Percentiles rank a stretch among this genome's conserved stretches.
These are phyloP conservation scores for Zychaea mexicana DNA, from an alignment of 371 early-diverging fungal species.

Conservation along the genomic window DNA sequence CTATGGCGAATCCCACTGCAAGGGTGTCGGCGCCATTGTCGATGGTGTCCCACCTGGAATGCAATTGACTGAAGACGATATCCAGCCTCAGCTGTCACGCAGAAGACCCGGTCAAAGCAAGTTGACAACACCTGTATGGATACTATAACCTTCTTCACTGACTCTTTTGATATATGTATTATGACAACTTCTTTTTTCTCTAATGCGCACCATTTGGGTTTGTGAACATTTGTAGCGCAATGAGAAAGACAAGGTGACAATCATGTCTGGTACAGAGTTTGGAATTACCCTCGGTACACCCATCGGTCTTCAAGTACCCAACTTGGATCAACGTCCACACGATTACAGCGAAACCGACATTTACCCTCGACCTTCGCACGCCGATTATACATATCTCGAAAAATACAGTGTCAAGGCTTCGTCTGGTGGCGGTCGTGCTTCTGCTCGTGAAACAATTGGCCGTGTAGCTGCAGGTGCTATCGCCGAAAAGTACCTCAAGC, in stretches of 20 bases:
- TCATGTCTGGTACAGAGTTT: slow-evolving; percentile 92
- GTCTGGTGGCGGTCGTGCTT: slow-evolving; percentile 93
- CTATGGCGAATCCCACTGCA: slow-evolving; percentile 98
- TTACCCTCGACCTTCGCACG: slow-evolving; percentile 94
- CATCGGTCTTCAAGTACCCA: slow-evolving; percentile 89
- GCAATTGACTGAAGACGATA: slow-evolving; percentile 84
- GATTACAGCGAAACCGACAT: slow-evolving; percentile 95
- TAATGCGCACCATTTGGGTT: not conserved
- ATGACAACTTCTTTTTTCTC: not conserved
- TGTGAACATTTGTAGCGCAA: too few relatives aligned
- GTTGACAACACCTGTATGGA: slow-evolving; percentile 91
- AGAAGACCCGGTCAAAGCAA: slow-evolving; percentile 95
- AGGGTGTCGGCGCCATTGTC: slow-evolving; percentile 95
- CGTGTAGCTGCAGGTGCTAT: slow-evolving; percentile 96
- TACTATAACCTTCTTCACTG: too few relatives aligned
- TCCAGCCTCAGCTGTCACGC: slow-evolving; percentile 91
- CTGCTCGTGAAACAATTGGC: slow-evolving; percentile 96
- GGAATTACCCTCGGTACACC: slow-evolving; percentile 96
- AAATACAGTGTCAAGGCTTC: slow-evolving; percentile 97
- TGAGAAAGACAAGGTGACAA: slow-evolving; percentile 90
- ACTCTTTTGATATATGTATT: too few relatives aligned
- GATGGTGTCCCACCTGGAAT: slow-evolving; percentile 97
- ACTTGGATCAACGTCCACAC: slow-evolving; percentile 94
- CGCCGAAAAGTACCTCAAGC: slow-evolving; percentile 91
- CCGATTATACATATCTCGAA: slow-evolving; percentile 95